Base-by-base conservation (phyloP, 495 filamentous ascomycete species). In the Apodospora peruviana region DNA sequence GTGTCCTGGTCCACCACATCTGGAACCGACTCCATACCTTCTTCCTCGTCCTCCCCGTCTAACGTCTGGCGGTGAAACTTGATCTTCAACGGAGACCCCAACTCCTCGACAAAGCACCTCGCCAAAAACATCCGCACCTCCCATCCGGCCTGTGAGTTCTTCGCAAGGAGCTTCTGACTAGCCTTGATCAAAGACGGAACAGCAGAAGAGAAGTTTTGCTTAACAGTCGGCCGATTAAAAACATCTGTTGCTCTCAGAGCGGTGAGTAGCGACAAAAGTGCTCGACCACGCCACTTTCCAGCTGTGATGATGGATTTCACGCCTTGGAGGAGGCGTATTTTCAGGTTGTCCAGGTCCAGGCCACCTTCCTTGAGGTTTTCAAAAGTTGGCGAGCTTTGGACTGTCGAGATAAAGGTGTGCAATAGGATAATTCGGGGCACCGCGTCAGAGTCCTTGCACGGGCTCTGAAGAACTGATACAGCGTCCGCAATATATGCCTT, bases 51-150 rank as follows among this genome's bases (percentile, higher is more conserved):
- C 5, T 46, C 43, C 17, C 17, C 17, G 12, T 40, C 34, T 0
- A 16, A 21, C n/a, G 14, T 9, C 23, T 48, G 46, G 24, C 20
- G 43, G 2, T 40, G 32, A 14, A 60, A 40, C 19, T 35, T 53
- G 12, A 59, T 50, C 29, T 56, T 50, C 18, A 66, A 43, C 0
- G 61, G 55, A 0, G 46, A 47, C 9, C 12, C 46, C 3, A 61
- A 27, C 1, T 51, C 36, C 14, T 60, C 49, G 1, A 43, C 40
- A 38, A 62, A 59, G 39, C 68, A 57, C 35, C 52, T 58, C 2
- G 65, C 50, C 19, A 75, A 48, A 46, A 72, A 75, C 29, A 48
- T 62, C 22, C 62, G 63, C 2, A 71, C 32, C 45, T 70, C 64
- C 70, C 70, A 72, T 14, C 66, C 67, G 25, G 52, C 38, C 18